Evolutionary conservation across 306 rosid species (phyloP).

Genomic region (Lagenaria siceraria): DNA sequence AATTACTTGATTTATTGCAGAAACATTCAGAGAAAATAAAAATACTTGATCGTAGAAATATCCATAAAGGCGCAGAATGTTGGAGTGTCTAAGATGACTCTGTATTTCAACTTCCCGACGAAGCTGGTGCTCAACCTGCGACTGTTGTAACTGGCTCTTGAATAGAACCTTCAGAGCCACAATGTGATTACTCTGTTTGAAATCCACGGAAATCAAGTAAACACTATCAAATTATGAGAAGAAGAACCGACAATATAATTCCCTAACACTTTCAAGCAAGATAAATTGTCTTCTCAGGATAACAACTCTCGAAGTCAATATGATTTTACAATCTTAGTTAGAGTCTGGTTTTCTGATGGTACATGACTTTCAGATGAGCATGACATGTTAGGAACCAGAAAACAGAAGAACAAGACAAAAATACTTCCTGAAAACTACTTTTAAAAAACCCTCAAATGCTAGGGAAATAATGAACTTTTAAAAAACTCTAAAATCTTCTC

Average conservation of each 20-base stretch:
- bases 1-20: not conserved
- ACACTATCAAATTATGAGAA: slow-evolving; percentile 2
- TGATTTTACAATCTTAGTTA: not conserved
- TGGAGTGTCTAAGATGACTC: slow-evolving; percentile 95
- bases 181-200: slow-evolving; percentile 77
- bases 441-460: not conserved
- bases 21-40: not conserved
- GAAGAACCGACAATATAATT: not conserved
- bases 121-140: slow-evolving; percentile 98
- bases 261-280: not conserved
- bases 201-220: slow-evolving; percentile 7
- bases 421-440: not conserved
- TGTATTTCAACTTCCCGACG: slow-evolving; percentile 97
- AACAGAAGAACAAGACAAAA: not conserved
- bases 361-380: not conserved
- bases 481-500: not conserved
- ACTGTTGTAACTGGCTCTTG: slow-evolving; percentile 95
- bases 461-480: not conserved
- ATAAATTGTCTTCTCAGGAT: not conserved
- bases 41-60: slow-evolving; percentile 90
- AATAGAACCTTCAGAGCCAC: slow-evolving; percentile 93
- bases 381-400: not conserved
- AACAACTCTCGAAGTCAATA: not conserved
- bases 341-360: not conserved
- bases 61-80: slow-evolving; percentile 84